Conservation (phyloP, 129 eudicot species). For the Gnaphalium uliginosum region DNA sequence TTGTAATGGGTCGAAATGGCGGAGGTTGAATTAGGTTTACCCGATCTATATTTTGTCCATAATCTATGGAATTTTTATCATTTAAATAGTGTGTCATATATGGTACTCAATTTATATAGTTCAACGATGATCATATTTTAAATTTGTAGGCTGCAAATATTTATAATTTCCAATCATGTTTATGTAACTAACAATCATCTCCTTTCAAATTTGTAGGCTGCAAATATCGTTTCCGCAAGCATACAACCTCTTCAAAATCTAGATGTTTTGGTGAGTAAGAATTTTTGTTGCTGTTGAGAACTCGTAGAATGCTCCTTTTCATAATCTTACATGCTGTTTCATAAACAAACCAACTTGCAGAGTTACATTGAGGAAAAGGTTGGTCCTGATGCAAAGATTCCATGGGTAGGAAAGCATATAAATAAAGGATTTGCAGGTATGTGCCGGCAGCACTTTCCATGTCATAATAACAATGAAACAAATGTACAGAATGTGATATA, state of each 20-base stretch:
- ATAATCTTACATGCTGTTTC: constrained; percentile 1
- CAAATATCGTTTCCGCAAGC: constrained; percentile 74
- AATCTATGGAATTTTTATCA: too few relatives aligned
- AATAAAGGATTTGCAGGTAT: constrained; percentile 71
- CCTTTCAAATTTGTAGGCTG: constrained; percentile 50
- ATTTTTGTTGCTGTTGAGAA: not conserved
- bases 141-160: constrained; percentile 70
- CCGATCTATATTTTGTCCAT: not conserved
- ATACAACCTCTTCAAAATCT: constrained; percentile 89
- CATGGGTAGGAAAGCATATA: constrained; percentile 64
- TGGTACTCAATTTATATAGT: too few relatives aligned
- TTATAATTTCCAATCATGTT: not conserved
- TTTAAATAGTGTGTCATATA: constrained; percentile 1
- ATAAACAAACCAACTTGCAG: constrained; percentile 36
- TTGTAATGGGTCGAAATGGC: not conserved
- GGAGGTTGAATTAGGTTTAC: not conserved
- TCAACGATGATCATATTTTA: not conserved
- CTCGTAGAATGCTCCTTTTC: not conserved
- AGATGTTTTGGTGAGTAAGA: constrained; percentile 48
- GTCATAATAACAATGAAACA: constrained; percentile 42
- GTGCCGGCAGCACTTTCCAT: not conserved
- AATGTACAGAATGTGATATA: too few relatives aligned
- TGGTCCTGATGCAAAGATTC: constrained; percentile 61
- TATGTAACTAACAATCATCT: constrained; percentile 11
- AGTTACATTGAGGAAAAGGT: constrained; percentile 60